A percentile compares a stretch with the other conserved stretches of the same genome.
These are phyloP conservation scores for Kodamaea hsintzibuensis DNA, from an alignment of 805 yeast genomes.

Conservation along the genomic window DNA sequence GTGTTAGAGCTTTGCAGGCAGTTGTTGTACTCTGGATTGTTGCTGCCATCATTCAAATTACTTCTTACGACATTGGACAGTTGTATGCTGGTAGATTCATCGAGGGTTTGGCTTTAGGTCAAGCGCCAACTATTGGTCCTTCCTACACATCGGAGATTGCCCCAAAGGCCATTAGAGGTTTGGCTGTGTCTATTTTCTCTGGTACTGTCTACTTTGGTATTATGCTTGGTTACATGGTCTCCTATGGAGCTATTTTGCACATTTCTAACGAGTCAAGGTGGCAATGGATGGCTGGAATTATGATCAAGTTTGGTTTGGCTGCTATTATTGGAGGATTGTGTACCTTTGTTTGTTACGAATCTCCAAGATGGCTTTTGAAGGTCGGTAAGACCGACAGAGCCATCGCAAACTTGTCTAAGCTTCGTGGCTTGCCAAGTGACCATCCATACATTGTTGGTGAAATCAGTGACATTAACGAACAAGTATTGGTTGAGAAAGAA, in stretches of 20 bases:
- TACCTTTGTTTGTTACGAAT: constrained; percentile 21
- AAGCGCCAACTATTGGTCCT: constrained; percentile 26
- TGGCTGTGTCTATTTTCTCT: constrained; percentile 39
- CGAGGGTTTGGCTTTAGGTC: constrained; percentile 27
- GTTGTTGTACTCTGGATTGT: constrained; percentile 29
- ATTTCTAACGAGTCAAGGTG: constrained; percentile 15
- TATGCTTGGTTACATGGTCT: constrained; percentile 24
- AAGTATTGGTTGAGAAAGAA: constrained; percentile 31
- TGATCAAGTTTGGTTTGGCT: constrained; percentile 21
- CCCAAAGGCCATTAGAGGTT: constrained; percentile 24
- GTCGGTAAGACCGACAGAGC: constrained; percentile 20
- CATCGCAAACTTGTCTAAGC: constrained; percentile 18
- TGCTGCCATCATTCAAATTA: constrained; percentile 22
- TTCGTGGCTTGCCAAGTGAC: constrained; percentile 23
- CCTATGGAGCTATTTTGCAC: constrained; percentile 50
- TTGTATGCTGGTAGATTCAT: constrained; percentile 25
- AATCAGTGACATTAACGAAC: constrained; percentile 39
- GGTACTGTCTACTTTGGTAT: constrained; percentile 29
- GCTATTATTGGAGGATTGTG: constrained; percentile 29
- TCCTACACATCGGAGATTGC: constrained; percentile 24
- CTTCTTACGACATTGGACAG: constrained; percentile 20
- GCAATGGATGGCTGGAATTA: constrained; percentile 23
- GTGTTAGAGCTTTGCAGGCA: constrained; percentile 29
- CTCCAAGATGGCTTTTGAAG: constrained; percentile 27
- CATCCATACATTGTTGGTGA: constrained; percentile 41